Conservation (phyloP, 768 basidiomycete species). For the Podaxis sp. region DNA sequence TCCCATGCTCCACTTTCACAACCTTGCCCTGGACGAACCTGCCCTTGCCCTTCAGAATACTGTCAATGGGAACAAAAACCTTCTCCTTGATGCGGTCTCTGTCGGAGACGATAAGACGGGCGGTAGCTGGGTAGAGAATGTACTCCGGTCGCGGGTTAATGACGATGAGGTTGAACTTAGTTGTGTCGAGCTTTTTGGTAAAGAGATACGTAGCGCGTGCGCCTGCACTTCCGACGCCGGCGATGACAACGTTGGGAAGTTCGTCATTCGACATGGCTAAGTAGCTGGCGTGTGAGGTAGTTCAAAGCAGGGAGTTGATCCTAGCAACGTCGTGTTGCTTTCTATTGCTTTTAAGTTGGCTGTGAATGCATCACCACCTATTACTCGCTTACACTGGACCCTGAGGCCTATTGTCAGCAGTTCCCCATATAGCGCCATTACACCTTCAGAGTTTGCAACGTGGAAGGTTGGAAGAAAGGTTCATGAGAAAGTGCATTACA, state of each 20-base stretch:
- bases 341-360: background rate
- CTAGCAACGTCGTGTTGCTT: background rate
- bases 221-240: constrained; percentile 56
- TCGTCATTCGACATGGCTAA: constrained; percentile 12
- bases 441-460: no score
- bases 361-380: background rate
- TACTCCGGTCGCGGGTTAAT: constrained; percentile 46
- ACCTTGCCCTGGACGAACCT: constrained; percentile 36
- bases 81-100: constrained; percentile 31
- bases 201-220: constrained; percentile 39
- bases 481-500: no score
- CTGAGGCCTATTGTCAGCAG: no score
- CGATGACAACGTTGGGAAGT: constrained; percentile 41
- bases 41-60: constrained; percentile 45
- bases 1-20: constrained; percentile 22
- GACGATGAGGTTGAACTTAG: constrained; percentile 47
- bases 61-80: constrained; percentile 45
- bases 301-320: background rate
- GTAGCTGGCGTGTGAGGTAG: background rate
- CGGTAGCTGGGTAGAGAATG: constrained; percentile 42
- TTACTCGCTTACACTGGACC: no score
- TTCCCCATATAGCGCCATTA: no score
- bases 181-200: constrained; percentile 44
- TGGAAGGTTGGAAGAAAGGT: no score
- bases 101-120: constrained; percentile 47